Base-by-base conservation (phyloP, 2,329 filamentous ascomycete species). In the Pseudogymnoascus sp. region DNA sequence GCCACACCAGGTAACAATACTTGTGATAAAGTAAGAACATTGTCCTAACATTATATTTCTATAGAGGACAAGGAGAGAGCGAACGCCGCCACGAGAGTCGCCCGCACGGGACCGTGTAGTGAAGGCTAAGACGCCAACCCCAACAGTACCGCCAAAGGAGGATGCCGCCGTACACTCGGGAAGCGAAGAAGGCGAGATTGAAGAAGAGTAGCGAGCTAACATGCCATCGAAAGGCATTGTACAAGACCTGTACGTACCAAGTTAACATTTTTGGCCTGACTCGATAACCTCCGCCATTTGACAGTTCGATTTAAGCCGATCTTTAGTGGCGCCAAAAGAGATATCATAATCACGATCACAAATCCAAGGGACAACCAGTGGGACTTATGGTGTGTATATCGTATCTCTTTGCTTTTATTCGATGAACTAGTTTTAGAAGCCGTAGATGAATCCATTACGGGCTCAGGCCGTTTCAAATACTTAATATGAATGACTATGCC, bases 161-260 rank as follows among this genome's bases (percentile, higher is more conserved):
- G 80, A 80, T 60, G 77, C 76, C 66, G 75, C 76, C 4, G 67
- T 74, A 37, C 72, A 72, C 70, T 93, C 90, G 64, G 94, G 94
- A 61, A 97, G 92, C 72, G 94, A 99, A 77, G 94, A 99, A 76
- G 94, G 94, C 61, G 94, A 99, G 78, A 97, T 99, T 69, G 94
- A 96, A 76, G 92, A 97, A 79, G 59, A 37, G 29, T 35, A 62
- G 49, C 6, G n/a, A 21, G n/a, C 45, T 33, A 49, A 55, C 23
- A 45, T 43, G 60, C 29, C 37, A 33, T 16, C 26, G 49, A 33
- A 55, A 23, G 29, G 29, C 60, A 35, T 12, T 52, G 29, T 61
- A 61, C 62, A 60, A 64, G 37, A 67, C 55, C 65, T 67, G 74
- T 75, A 76, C 70, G 74, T 76, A 69, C 66, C 63, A 67, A 55